Percentiles rank a stretch among this genome's conserved stretches.
These are phyloP conservation scores for Penicillium sp. DNA, from an alignment of 2,329 filamentous ascomycete species.

Conservation along the genomic window DNA sequence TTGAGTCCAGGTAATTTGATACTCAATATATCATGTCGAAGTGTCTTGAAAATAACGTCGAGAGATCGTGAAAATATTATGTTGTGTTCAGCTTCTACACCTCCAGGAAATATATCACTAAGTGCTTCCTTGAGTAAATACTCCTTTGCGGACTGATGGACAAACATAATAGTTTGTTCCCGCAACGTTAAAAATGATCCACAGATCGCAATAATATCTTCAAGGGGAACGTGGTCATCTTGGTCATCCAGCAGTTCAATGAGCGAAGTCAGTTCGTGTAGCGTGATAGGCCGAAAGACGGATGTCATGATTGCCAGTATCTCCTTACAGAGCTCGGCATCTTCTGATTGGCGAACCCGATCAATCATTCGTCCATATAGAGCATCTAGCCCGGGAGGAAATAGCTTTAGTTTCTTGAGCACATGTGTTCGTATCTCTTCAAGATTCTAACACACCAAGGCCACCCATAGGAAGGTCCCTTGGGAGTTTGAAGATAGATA, in stretches of 20 bases:
- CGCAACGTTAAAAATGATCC: neutral
- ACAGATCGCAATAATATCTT: constrained; percentile 4
- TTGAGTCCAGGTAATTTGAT: too few relatives aligned
- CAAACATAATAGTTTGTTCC: neutral
- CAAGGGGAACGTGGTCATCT: neutral
- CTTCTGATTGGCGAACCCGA: constrained; percentile 1
- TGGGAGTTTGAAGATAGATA: constrained; percentile 1
- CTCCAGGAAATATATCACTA: constrained; percentile 4
- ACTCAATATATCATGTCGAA: neutral
- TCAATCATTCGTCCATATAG: constrained; percentile 3
- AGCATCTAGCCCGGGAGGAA: neutral
- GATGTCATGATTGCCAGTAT: constrained; percentile 36
- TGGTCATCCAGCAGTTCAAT: neutral
- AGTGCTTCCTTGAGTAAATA: neutral
- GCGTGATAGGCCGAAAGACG: constrained; percentile 39
- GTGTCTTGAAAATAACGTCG: constrained; percentile 1
- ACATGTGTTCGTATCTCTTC: constrained; percentile 1
- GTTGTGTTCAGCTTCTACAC: constrained; percentile 4
- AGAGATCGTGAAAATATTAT: constrained; percentile 4
- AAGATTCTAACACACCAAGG: constrained; percentile 6
- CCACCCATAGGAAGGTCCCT: constrained; percentile 8
- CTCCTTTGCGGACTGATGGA: neutral
- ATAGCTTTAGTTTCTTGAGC: neutral
- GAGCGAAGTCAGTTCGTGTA: constrained; percentile 35
- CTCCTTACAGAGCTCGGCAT: constrained; percentile 28